These are phyloP conservation scores for Candida suzukii DNA, from an alignment of 805 yeast genomes.

Conservation along the genomic window DNA sequence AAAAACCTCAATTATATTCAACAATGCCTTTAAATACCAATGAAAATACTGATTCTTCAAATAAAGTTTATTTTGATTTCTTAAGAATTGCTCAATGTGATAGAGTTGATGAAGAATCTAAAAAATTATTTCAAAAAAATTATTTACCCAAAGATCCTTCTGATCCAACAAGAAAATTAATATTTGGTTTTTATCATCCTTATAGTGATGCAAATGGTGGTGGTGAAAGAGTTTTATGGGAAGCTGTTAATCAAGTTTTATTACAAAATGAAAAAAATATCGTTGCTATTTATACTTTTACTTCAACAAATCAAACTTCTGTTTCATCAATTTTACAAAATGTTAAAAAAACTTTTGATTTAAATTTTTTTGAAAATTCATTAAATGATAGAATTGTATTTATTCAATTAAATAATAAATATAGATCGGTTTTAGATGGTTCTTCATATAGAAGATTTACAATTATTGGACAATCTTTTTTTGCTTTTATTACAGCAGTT, in stretches of 20 bases:
- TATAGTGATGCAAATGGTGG: slow-evolving; percentile 97
- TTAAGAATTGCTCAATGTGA: slow-evolving; percentile 23
- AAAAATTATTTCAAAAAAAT: slow-evolving; percentile 17
- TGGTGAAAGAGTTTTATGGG: slow-evolving; percentile 96
- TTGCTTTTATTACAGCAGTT: slow-evolving; percentile 59
- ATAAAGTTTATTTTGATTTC: slow-evolving; percentile 3
- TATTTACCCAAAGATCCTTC: slow-evolving; percentile 23
- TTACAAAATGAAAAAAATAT: slow-evolving; percentile 39
- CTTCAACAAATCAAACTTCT: slow-evolving; percentile 15
- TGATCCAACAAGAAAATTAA: slow-evolving; percentile 32
- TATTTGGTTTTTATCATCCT: slow-evolving; percentile 92
- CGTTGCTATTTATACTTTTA: slow-evolving; percentile 54
- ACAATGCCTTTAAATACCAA: slow-evolving; percentile 23
- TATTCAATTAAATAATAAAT: slow-evolving; percentile 22
- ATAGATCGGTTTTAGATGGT: slow-evolving; percentile 57
- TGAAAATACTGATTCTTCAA: slow-evolving; percentile 9
- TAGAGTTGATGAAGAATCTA: slow-evolving; percentile 10
- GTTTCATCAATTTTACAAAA: slow-evolving; percentile 16
- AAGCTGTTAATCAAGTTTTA: slow-evolving; percentile 73
- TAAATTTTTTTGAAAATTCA: slow-evolving; percentile 14
- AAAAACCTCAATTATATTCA: slow-evolving; percentile 25
- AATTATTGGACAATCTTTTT: slow-evolving; percentile 80
- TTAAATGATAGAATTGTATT: slow-evolving; percentile 24
- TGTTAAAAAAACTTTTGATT: slow-evolving; percentile 20
- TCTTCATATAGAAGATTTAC: slow-evolving; percentile 74